These are phyloP conservation scores for Lojkania enalia DNA, from an alignment of 2,329 filamentous ascomycete genomes.

Conservation along the genomic window DNA sequence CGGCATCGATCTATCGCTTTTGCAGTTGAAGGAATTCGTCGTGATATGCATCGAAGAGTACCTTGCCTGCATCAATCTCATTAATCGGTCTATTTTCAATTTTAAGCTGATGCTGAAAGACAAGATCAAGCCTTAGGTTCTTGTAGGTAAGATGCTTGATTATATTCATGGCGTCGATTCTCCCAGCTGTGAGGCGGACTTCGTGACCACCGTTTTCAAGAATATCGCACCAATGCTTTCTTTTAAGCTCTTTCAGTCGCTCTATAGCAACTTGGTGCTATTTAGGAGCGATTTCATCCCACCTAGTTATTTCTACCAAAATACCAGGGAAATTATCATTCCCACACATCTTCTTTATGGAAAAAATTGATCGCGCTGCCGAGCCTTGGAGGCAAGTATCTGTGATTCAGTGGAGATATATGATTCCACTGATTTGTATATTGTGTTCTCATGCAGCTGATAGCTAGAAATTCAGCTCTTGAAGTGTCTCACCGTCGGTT, in stretches of 20 bases:
- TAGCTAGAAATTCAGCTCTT: slow-evolving; percentile 48
- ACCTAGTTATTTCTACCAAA: slow-evolving; percentile 21
- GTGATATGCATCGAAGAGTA: neutral
- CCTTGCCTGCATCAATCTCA: slow-evolving; percentile 5
- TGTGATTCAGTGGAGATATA: slow-evolving; percentile 53
- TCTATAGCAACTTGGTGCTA: neutral
- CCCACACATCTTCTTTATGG: slow-evolving; percentile 21
- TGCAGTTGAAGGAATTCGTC: neutral
- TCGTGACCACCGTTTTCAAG: slow-evolving; percentile 1
- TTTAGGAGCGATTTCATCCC: slow-evolving; percentile 9
- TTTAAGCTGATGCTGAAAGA: slow-evolving; percentile 9
- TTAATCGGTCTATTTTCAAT: slow-evolving; percentile 4
- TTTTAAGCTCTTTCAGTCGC: slow-evolving; percentile 2
- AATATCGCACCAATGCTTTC: slow-evolving; percentile 8
- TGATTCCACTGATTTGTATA: slow-evolving; percentile 48
- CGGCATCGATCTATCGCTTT: neutral
- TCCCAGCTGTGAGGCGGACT: neutral
- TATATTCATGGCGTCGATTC: slow-evolving; percentile 6
- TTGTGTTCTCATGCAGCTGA: slow-evolving; percentile 32
- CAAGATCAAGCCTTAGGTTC: slow-evolving; percentile 1
- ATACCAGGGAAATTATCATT: slow-evolving; percentile 16
- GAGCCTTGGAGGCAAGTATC: slow-evolving; percentile 48
- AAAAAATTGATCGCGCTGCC: slow-evolving; percentile 16
- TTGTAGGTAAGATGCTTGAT: slow-evolving; percentile 8
- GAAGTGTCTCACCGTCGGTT: slow-evolving; percentile 49